phyloP scores from a whole-genome alignment of 176 grass and related monocot genomes.

The Oryza officinalis region DNA sequence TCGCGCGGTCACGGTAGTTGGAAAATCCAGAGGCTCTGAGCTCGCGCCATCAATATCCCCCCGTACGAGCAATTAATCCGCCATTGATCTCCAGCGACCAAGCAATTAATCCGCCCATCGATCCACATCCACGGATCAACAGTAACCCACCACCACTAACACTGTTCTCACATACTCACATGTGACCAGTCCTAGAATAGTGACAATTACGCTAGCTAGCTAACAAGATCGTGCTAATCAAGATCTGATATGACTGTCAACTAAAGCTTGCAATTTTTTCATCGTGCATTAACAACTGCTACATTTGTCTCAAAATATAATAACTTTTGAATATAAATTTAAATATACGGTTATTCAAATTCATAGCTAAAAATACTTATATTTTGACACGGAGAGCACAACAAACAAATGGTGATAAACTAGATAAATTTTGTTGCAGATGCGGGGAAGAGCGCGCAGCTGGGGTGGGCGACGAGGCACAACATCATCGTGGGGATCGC shows the following conservation, averaged over 20 bases:
- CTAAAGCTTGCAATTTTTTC: not conserved
- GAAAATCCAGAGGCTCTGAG: not conserved
- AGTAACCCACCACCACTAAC: not conserved
- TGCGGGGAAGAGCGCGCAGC: conserved; percentile 41
- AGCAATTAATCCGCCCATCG: not conserved
- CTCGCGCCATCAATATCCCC: conserved; percentile 6
- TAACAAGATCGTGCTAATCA: too few species aligned
- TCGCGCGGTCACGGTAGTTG: conserved; percentile 2
- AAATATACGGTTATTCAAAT: too few species aligned
- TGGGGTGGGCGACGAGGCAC: conserved; percentile 70
- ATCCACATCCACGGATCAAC: not conserved
- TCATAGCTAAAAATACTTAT: too few species aligned
- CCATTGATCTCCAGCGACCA: not conserved
- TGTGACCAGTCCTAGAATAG: too few species aligned
- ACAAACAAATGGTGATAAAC: not conserved
- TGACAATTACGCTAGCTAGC: too few species aligned
- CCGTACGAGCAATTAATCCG: not conserved
- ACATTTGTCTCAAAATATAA: too few species aligned
- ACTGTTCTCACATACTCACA: not conserved
- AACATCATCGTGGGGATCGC: conserved; percentile 71
- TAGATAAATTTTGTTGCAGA: conserved; percentile 25
- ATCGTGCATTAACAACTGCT: not conserved
- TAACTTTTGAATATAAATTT: too few species aligned
- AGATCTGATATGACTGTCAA: not conserved
- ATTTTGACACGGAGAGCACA: too few species aligned